Base-by-base conservation (phyloP, 768 basidiomycete species). In the Lactarius sp. region DNA sequence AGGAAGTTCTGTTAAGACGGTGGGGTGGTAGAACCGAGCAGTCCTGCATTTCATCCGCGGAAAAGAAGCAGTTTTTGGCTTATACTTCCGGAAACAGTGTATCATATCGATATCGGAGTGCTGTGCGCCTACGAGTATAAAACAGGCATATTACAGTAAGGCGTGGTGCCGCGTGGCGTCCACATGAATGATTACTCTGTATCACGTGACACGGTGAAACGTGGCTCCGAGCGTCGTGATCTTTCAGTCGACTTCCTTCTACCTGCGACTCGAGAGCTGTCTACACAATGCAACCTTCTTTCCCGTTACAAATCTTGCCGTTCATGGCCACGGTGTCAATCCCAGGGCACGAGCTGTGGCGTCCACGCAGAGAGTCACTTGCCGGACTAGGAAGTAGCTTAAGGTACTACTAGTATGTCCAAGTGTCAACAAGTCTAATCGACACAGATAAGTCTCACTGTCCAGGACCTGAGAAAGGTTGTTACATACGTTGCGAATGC, bases 241-340 rank as follows among this genome's bases (percentile, higher is more conserved):
- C 76, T 44, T 77, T 74, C 41, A 58, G 60, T 33, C 63, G 64
- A n/a, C 63, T 39, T 65, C 68, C 50, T 27, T 68, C 63, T 3
- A 53, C 56, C 52, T 73, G 69, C 27, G 68, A 71, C 52, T 27
- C 73, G 10, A 58, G 66, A 12, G 65, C 56, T 7, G 44, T 56
- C 14, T 70, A 69, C 22, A 75, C 67, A 37, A 76, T 75, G 22
- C 27, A 27, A 2, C 27, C 1, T 27, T 27, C 27, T 27, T 27
- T 3, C 27, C 2, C 2, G 27, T 27, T 2, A 2, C 27, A 27
- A 27, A 27, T 27, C 2, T 27, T 27, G 27, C 27, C 27, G 27
- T 27, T 27, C 27, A 27, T 27, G 27, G 27, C 27, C 27, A 27
- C 27, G 27, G 27, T 27, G 27, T 27, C 27, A 27, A 27, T 1